phyloP scores from a whole-genome alignment of 2,329 filamentous ascomycete genomes.

The Cladosporium sp. region DNA sequence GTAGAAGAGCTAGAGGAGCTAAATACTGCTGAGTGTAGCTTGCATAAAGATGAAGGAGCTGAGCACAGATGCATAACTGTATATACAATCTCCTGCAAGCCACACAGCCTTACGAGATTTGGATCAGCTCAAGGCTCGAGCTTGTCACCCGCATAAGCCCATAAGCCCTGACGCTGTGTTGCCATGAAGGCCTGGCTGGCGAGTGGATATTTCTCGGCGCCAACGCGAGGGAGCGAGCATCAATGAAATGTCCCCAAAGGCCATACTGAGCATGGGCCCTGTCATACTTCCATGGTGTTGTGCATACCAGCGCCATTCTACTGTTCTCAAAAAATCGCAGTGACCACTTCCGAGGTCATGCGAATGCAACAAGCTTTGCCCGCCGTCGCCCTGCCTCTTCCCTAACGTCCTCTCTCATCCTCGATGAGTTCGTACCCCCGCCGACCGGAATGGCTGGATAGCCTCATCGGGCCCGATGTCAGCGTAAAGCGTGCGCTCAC shows the following conservation, averaged over 20 bases:
- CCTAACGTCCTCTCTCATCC: background rate
- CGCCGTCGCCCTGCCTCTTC: background rate
- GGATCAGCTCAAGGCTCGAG: background rate
- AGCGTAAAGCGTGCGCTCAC: constrained; percentile 13
- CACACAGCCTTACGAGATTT: background rate
- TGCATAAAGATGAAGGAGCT: background rate
- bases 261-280: constrained; percentile 1
- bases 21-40: background rate
- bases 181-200: background rate
- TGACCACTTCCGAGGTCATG: constrained; percentile 9
- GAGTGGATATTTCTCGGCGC: constrained; percentile 18
- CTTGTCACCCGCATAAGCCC: background rate
- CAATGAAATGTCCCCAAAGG: constrained; percentile 12
- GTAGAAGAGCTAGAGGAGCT: background rate
- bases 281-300: background rate
- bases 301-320: background rate
- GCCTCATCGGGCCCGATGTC: constrained; percentile 15
- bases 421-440: constrained; percentile 7
- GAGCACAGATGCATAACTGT: background rate
- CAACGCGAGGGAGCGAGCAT: constrained; percentile 14
- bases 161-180: constrained; percentile 1
- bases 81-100: background rate
- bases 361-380: background rate
- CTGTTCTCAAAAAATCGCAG: background rate
- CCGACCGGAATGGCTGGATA: constrained; percentile 16